Evolutionary conservation across 2,329 filamentous ascomycete species (phyloP).

Genomic region (Xylariaceae sp.): DNA sequence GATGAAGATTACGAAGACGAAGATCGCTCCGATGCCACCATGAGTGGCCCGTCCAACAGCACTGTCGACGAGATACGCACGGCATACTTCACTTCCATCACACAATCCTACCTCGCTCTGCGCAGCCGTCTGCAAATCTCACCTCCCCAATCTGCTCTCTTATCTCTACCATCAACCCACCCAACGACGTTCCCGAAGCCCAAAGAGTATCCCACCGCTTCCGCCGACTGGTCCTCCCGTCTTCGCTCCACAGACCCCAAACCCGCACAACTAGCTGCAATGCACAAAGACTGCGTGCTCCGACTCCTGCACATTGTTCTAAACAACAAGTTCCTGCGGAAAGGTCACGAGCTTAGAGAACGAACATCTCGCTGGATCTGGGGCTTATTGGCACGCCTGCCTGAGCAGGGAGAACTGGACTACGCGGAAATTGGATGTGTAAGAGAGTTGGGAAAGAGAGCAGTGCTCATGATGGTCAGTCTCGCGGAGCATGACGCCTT

Average conservation of each 20-base stretch:
- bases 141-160: slow-evolving; percentile 52
- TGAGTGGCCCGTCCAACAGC: slow-evolving; percentile 30
- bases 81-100: slow-evolving; percentile 66
- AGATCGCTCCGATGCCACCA: slow-evolving; percentile 27
- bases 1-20: slow-evolving; percentile 26
- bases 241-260: slow-evolving; percentile 54
- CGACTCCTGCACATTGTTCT: slow-evolving; percentile 66
- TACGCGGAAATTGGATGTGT: slow-evolving; percentile 74
- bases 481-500: slow-evolving; percentile 52
- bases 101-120: slow-evolving; percentile 62
- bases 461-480: slow-evolving; percentile 58
- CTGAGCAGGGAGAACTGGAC: slow-evolving; percentile 70
- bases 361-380: slow-evolving; percentile 81
- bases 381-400: slow-evolving; percentile 73
- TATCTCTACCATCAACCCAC: slow-evolving; percentile 52
- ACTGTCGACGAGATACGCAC: slow-evolving; percentile 49
- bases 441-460: slow-evolving; percentile 76
- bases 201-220: slow-evolving; percentile 48
- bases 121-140: slow-evolving; percentile 57
- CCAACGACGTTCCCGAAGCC: slow-evolving; percentile 55
- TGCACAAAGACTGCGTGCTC: slow-evolving; percentile 66
- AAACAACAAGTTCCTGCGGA: slow-evolving; percentile 60
- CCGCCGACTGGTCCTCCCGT: slow-evolving; percentile 50
- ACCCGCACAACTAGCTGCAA: slow-evolving; percentile 58
- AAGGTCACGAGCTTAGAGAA: slow-evolving; percentile 57